A percentile compares a stretch with the other conserved stretches of the same genome.
These are phyloP conservation scores for Dictyostelium intermedium DNA, from an alignment of 78 protist species.

Conservation along the genomic window DNA sequence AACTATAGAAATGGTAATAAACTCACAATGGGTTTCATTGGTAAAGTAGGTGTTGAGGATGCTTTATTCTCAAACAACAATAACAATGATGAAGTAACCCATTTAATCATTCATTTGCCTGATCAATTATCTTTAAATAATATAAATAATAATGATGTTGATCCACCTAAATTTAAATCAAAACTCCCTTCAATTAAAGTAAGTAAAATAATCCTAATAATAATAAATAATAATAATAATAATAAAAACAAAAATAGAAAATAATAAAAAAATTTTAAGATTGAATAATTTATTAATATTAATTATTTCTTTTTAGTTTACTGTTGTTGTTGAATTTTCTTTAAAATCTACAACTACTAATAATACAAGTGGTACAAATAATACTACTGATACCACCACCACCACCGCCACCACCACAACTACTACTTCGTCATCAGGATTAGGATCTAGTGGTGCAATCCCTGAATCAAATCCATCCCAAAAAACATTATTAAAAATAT, in stretches of 20 bases:
- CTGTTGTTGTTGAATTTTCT: neutral
- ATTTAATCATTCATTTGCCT: neutral
- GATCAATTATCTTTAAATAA: neutral
- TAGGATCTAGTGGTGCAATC: neutral
- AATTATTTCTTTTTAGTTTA: neutral
- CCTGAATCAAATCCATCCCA: neutral
- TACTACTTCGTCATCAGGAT: neutral
- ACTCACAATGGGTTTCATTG: conserved; percentile 20
- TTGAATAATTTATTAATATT: no score
- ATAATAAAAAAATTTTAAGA: no score
- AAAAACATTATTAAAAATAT: conserved; percentile 8
- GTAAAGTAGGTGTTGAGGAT: conserved; percentile 22
- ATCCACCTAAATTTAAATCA: neutral
- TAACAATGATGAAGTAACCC: neutral
- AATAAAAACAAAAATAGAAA: no score
- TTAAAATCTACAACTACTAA: conserved; percentile 2
- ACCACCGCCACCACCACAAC: no score
- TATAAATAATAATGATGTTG: neutral
- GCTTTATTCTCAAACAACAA: neutral
- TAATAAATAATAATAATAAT: no score
- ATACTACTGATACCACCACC: no score
- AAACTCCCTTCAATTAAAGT: conserved; percentile 10
- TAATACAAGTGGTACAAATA: neutral
- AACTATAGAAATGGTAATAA: conserved; percentile 41
- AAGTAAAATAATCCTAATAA: no score